Evolutionary conservation across 176 grass and related monocot species (phyloP), one percentile per base, ranked within the genome.

Genomic region (Cenchrus purpureus): DNA sequence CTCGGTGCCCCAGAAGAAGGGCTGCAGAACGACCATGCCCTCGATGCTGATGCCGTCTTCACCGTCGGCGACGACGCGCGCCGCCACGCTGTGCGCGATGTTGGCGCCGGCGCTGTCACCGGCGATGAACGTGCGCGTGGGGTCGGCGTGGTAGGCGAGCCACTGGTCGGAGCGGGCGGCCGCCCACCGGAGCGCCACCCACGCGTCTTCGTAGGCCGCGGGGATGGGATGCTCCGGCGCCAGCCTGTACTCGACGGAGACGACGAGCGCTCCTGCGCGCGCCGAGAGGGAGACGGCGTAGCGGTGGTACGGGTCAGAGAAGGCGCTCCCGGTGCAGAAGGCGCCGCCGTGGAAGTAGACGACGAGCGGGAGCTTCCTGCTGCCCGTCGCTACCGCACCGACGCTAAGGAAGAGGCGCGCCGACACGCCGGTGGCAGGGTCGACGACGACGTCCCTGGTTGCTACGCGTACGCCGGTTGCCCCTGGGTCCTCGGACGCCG

Each of bases 71-170:
- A 15, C 81, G 0, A 31, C 61, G 2, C 62, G 28, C 45, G 6
- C 46, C 5, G 78, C 56, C 11, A 73, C 5, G 46, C 43, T n/a
- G 82, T 84, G 82, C 44, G 88, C 79, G 53, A 97, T 88, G 79
- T 89, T 94, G 8, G 25, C 91, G 3, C 90, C 82, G 0, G 88
- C 82, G 78, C 92, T 94, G 28, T 89, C 81, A 1, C 94, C 94
- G 8, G 52, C 82, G 55, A 94, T 10, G 58, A 64, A 83, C 48
- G 42, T 1, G 46, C 59, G 59, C 31, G 0, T 0, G 31, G 4
- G 60, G 60, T 84, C 31, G 8, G 82, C 71, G 6, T 84, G 32
- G 59, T 32, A 1, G 3, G 58, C 29, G 17, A 84, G 14, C 82
- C 82, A 84, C 0, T 58, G 58, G 16, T 79, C 31, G 7, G 59